Evolutionary conservation across 148 eudicot species (phyloP), one percentile per base, ranked within the genome.

Genomic region (Rhododendron ferrugineum): DNA sequence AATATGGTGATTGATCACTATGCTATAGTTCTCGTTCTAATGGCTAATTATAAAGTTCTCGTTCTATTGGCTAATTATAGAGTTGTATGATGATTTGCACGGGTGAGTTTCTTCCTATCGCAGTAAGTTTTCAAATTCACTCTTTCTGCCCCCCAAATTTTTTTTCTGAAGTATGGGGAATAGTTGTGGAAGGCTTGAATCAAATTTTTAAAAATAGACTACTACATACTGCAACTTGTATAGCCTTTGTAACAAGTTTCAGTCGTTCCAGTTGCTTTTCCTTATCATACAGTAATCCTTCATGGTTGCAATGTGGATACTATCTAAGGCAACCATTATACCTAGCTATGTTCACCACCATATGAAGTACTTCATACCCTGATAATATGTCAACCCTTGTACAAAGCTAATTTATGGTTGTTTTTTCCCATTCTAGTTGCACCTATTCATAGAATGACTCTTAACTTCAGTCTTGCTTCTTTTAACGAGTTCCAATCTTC

Each of bases 311-410:
- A 70, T 30, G 18, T 3, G 11, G 37, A 70, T 1, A 30, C 34
- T 70, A 70, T 1, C 28, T 26, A 26, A 6, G 72, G 7, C 40
- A 81, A 91, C 92, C 84, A 91, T 96, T 36, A 40, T 4, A 37
- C 40, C 40, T 37, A 37, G 5, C 73, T 66, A 9, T 11, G n/a
- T 70, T 70, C 37, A 32, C 76, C 11, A 15, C 76, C 40, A 32
- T 70, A 28, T 14, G 11, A 70, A 30, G 37, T 32, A 70, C 76
- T 3, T 15, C 73, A 10, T 66, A 2, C 6, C 30, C 37, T 70
- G 16, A 15, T 11, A 70, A 30, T 70, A 70, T 32, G 18, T 70
- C 13, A 70, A 70, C 40, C 76, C 40, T 73, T 73, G 42, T 34
- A 34, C 42, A 14, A 15, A 14, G 77, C 2, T 32, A 10, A 13